Base-by-base conservation (phyloP, 495 filamentous ascomycete genomes). In the Penicillium soppii region DNA sequence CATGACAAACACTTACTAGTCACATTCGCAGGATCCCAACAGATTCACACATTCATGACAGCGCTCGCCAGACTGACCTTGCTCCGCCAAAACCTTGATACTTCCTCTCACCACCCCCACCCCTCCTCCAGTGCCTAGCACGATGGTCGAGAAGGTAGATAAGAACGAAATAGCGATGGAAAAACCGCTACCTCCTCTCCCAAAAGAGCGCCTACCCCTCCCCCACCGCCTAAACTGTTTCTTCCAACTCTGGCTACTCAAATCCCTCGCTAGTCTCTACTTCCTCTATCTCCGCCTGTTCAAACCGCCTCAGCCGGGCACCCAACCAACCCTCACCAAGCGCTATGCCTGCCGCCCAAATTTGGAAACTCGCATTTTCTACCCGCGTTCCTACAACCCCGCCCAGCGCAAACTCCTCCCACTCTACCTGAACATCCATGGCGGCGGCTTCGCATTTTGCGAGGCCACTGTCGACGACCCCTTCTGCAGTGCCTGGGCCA, bases 371-470 rank as follows among this genome's bases (percentile, higher is more conserved):
- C 65, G 69, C 19, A 53, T 74, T 43, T 74, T 70, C 55, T 63
- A 65, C 47, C 69, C 69, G 21, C 58, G 52, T 9, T 51, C 49
- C 10, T 67, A 70, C 39, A 51, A 57, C 33, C 44, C 54, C 23
- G 62, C 50, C 17, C 43, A 60, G 17, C 50, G 35, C 25, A 1
- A 51, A 13, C 49, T 47, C 2, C 57, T 71, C 1, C 68, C 71
- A 3, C 51, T 71, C 4, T 72, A 71, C 46, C 29, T 74, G 3
- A 54, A 71, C 47, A 61, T 74, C 33, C 71, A 74, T 40, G 71
- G 71, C 37, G 71, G 71, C 1, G 71, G 69, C 2, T 71, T 72
- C 36, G 64, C 57, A 1, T 0, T 74, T 5, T 29, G 37, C 29
- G 46, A 58, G 29, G 61, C 69, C 5, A 15, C 13, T 8, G 23